These are phyloP conservation scores for Fusarium nematophilum DNA, from an alignment of 2,329 filamentous ascomycete species.

Conservation along the genomic window DNA sequence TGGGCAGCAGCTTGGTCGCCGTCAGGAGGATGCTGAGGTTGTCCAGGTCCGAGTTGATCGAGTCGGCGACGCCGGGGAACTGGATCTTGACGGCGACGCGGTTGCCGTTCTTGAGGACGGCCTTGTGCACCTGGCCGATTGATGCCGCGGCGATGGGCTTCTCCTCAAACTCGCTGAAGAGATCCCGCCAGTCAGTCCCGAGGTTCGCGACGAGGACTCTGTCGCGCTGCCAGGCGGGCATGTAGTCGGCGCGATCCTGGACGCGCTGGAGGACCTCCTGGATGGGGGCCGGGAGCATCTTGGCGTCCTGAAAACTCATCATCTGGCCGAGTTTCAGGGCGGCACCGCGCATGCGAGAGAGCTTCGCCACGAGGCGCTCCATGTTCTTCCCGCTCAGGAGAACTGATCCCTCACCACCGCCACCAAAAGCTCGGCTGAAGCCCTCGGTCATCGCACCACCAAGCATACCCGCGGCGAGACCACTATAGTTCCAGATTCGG, in stretches of 20 bases:
- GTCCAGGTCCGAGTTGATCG: slow-evolving; percentile 95
- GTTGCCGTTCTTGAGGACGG: slow-evolving; percentile 78
- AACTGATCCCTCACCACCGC: slow-evolving; percentile 75
- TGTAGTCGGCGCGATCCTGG: slow-evolving; percentile 96
- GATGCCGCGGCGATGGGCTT: slow-evolving; percentile 94
- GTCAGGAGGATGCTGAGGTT: slow-evolving; percentile 92
- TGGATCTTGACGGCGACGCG: slow-evolving; percentile 95
- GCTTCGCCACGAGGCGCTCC: slow-evolving; percentile 89
- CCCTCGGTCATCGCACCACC: slow-evolving; percentile 90
- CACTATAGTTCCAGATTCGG: slow-evolving; percentile 93
- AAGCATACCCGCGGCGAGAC: slow-evolving; percentile 93
- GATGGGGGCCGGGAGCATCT: slow-evolving; percentile 89
- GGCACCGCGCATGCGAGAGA: slow-evolving; percentile 96
- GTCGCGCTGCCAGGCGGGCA: slow-evolving; percentile 93
- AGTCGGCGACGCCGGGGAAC: slow-evolving; percentile 94
- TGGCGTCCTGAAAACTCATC: slow-evolving; percentile 97
- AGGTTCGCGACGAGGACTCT: slow-evolving; percentile 83
- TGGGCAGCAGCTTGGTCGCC: slow-evolving; percentile 88
- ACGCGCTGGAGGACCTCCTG: slow-evolving; percentile 93
- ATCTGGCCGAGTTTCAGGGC: slow-evolving; percentile 98
- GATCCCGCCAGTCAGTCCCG: slow-evolving; percentile 83
- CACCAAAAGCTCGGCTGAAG: slow-evolving; percentile 81
- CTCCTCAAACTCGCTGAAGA: slow-evolving; percentile 89
- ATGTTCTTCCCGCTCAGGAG: slow-evolving; percentile 92
- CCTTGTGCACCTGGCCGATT: slow-evolving; percentile 95